Conservation (phyloP, 306 rosid species). For the Ormosia emarginata region DNA sequence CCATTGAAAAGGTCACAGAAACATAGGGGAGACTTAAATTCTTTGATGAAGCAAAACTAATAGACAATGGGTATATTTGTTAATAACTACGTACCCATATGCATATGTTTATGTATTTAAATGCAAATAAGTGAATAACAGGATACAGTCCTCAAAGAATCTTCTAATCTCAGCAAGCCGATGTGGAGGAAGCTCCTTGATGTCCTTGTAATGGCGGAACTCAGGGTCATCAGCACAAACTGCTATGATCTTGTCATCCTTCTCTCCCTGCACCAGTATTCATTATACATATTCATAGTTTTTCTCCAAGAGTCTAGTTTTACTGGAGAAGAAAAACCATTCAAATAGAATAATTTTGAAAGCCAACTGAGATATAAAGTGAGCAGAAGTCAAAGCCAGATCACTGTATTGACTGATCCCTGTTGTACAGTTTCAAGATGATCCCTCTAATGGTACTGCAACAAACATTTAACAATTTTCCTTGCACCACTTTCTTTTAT, state of each 20-base stretch:
- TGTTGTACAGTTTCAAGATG: background rate
- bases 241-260: slow-evolving; percentile 98
- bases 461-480: background rate
- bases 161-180: slow-evolving; percentile 93
- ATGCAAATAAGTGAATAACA: slow-evolving; percentile 20
- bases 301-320: background rate
- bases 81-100: background rate
- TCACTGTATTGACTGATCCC: background rate
- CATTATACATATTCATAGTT: background rate
- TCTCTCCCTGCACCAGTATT: slow-evolving; percentile 72
- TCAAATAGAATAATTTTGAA: background rate
- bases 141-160: slow-evolving; percentile 99
- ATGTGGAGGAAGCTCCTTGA: slow-evolving; percentile 92
- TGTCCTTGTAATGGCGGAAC: slow-evolving; percentile 77
- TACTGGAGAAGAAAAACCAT: background rate
- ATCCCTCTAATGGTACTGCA: background rate
- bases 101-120: background rate
- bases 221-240: slow-evolving; percentile 98
- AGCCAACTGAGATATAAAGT: background rate
- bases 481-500: background rate
- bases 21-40: background rate
- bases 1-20: slow-evolving; percentile 39
- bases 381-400: background rate
- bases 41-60: background rate
- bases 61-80: background rate